A percentile compares a stretch with the other conserved stretches of the same genome.
Conservation (phyloP, 225 moss, liverwort and hornwort genomes). For the Pseudoscleropodium purum region DNA sequence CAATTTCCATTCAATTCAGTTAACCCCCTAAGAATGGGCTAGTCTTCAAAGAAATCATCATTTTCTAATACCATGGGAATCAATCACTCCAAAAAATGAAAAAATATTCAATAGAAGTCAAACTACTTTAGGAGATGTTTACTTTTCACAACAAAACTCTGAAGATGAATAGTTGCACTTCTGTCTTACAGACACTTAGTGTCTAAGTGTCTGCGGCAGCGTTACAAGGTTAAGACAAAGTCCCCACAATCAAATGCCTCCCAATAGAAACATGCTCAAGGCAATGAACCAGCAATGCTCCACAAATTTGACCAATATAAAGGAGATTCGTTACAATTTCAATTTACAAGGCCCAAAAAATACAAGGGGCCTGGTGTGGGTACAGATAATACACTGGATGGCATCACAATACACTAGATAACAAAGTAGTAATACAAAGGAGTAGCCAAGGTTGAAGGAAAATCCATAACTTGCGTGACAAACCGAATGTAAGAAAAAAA, state of each 20-base stretch:
- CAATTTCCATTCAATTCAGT: too few relatives aligned
- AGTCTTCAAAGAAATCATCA: too few relatives aligned
- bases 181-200: too few relatives aligned
- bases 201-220: too few relatives aligned
- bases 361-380: background rate
- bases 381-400: background rate
- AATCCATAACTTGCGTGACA: background rate
- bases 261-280: background rate
- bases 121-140: too few relatives aligned
- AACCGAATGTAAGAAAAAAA: background rate
- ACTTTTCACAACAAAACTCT: too few relatives aligned
- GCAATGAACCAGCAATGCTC: background rate
- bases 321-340: background rate
- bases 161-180: too few relatives aligned
- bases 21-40: too few relatives aligned
- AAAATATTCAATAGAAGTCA: too few relatives aligned
- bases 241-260: background rate
- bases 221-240: background rate
- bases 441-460: background rate
- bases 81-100: too few relatives aligned
- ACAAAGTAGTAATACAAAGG: background rate
- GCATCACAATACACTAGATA: background rate
- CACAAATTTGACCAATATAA: background rate
- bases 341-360: conserved; percentile 4
- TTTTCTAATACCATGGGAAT: too few relatives aligned